Conservation (phyloP, 148 eudicot genomes). For the Rheum nobile region DNA sequence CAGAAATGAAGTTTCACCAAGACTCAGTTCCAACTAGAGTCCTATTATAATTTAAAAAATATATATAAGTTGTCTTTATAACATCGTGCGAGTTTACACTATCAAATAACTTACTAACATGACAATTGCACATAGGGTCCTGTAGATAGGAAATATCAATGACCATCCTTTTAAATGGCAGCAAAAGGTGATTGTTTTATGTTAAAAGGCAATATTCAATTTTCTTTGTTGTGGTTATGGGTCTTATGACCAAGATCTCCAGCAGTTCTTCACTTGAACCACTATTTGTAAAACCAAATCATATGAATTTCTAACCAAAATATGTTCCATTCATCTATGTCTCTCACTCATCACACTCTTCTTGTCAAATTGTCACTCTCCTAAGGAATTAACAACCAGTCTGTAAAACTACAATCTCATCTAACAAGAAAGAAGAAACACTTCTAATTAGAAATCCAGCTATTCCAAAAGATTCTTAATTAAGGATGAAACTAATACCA, state of each 20-base stretch:
- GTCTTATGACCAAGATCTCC: background rate
- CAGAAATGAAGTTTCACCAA: no score
- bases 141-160: background rate
- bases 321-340: background rate
- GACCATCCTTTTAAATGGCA: background rate
- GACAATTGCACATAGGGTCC: background rate
- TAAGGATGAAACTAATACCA: no score
- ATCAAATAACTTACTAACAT: background rate
- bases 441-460: background rate
- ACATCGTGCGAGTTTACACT: background rate
- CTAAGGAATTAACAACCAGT: background rate
- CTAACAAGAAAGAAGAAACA: background rate
- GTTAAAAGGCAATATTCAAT: background rate
- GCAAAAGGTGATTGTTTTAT: background rate
- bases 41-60: constrained; percentile 29
- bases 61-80: background rate
- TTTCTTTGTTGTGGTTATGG: background rate
- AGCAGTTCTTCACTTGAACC: background rate
- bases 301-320: background rate
- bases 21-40: constrained; percentile 77
- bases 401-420: background rate
- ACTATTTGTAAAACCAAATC: background rate
- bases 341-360: background rate
- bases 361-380: background rate
- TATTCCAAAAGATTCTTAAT: background rate